Conservation (phyloP, 371 early-diverging fungal genomes). For the Funneliformis caledonium region DNA sequence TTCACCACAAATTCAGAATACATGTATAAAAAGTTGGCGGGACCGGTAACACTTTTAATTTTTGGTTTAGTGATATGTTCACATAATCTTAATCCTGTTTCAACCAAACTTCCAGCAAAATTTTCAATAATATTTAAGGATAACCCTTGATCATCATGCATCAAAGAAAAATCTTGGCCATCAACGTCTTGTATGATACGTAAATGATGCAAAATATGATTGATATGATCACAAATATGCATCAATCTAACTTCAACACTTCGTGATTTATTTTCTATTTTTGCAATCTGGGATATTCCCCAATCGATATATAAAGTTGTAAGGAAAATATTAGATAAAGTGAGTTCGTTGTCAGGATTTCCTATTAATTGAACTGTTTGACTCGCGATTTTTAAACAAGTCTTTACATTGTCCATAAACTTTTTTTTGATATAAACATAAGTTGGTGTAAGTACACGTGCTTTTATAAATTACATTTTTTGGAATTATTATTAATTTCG, state of each 20-base stretch:
- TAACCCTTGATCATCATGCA: neutral
- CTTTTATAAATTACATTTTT: conserved; percentile 14
- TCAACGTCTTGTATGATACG: conserved; percentile 22
- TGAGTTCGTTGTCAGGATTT: conserved; percentile 1
- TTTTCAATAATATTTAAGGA: conserved; percentile 9
- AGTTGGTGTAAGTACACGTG: neutral
- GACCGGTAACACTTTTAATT: conserved; percentile 8
- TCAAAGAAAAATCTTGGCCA: conserved; percentile 3
- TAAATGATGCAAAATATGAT: conserved; percentile 21
- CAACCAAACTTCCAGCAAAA: conserved; percentile 12
- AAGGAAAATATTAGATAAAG: neutral
- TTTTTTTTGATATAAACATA: neutral
- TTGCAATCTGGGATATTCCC: conserved; percentile 27
- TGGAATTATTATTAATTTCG: neutral
- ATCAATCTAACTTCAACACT: conserved; percentile 17
- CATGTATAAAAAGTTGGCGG: conserved; percentile 22
- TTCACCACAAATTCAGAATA: conserved; percentile 30
- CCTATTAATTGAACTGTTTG: conserved; percentile 17
- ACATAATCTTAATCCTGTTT: conserved; percentile 33
- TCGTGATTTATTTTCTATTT: conserved; percentile 27
- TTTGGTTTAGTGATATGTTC: conserved; percentile 34
- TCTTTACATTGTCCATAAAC: conserved; percentile 25
- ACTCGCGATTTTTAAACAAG: conserved; percentile 16
- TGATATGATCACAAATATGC: conserved; percentile 34
- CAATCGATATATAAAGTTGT: conserved; percentile 20